Conservation (phyloP, 2,329 filamentous ascomycete species). For the Clarireedia monteithiana region DNA sequence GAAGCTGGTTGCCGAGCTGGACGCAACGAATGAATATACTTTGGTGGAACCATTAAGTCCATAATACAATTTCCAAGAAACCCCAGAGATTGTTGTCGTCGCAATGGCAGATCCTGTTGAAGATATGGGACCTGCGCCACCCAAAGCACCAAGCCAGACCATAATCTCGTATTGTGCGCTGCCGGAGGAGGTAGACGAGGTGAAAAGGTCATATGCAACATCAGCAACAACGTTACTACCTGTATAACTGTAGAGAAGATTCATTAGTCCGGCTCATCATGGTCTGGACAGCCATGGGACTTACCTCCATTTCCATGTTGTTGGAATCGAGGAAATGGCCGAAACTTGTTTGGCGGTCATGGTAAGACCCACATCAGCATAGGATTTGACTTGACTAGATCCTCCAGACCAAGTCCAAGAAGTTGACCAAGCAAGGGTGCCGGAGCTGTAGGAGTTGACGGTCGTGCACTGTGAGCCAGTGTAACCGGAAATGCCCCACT, state of each 20-base stretch:
- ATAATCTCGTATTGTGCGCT: slow-evolving; percentile 55
- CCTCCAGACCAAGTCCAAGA: slow-evolving; percentile 34
- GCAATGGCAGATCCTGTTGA: slow-evolving; percentile 44
- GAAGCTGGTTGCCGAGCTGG: slow-evolving; percentile 42
- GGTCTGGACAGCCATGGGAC: slow-evolving; percentile 2
- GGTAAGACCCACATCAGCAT: slow-evolving; percentile 33
- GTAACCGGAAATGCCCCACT: slow-evolving; percentile 6
- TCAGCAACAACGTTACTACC: slow-evolving; percentile 44
- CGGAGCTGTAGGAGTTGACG: slow-evolving; percentile 29
- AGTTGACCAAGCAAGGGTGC: slow-evolving; percentile 33
- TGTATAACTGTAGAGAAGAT: slow-evolving; percentile 34
- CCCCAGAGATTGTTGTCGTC: slow-evolving; percentile 44
- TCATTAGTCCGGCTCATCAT: background rate
- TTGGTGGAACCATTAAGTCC: slow-evolving; percentile 52
- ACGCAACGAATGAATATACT: slow-evolving; percentile 53
- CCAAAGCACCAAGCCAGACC: slow-evolving; percentile 54
- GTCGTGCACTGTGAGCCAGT: slow-evolving; percentile 31
- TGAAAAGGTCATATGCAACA: slow-evolving; percentile 57
- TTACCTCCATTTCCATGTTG: slow-evolving; percentile 34
- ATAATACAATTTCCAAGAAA: slow-evolving; percentile 49
- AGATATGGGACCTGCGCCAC: slow-evolving; percentile 49
- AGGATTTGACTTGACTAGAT: slow-evolving; percentile 34
- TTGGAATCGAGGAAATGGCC: slow-evolving; percentile 31
- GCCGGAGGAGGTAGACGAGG: slow-evolving; percentile 37
- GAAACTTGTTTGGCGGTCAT: slow-evolving; percentile 32